Evolutionary conservation across 768 basidiomycete species (phyloP), one percentile per base, ranked within the genome.

Genomic region (Leccinellum albellum): DNA sequence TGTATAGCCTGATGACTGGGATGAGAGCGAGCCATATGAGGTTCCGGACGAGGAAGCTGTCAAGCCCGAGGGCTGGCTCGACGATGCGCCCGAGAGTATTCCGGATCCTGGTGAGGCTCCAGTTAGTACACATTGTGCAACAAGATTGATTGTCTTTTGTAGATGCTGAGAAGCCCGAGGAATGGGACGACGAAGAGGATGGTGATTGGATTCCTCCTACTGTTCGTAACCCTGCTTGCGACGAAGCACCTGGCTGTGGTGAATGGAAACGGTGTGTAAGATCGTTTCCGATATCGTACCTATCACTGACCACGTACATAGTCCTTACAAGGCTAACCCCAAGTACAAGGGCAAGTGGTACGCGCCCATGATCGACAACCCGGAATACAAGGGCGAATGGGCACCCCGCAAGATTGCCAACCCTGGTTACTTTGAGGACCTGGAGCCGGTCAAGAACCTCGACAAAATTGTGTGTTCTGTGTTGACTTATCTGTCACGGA

Each of bases 131-230:
- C 3, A 37, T 59, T 33, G 48, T n/a, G 24, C 20, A 15, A 48
- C 28, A 37, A n/a, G n/a, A 40, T 50, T 59, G 45, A 57, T 29
- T 6, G 15, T 10, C 31, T 3, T 63, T 3, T 56, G 40, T 3
- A 85, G 91, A 93, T 62, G 84, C 91, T 40, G 84, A 87, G 74
- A 98, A 97, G 79, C 97, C 97, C 6, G 97, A 99, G 71, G 97
- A 99, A 74, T 99, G 97, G 97, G 94, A 97, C 67, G 96, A 98
- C 65, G 97, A 98, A 70, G 97, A 98, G 72, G 96, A 99, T 64
- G 97, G 97, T 72, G 96, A 98, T 70, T 99, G 94, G 94, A 84
- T 98, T 62, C 82, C 95, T 7, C 95, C 97, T 29, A 85, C 85
- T 55, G 79, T 98, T 55, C 75, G 82, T 57, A 99, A 99, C 82